phyloP scores from a whole-genome alignment of 306 rosid species.

The Cicer pinnatifidum region DNA sequence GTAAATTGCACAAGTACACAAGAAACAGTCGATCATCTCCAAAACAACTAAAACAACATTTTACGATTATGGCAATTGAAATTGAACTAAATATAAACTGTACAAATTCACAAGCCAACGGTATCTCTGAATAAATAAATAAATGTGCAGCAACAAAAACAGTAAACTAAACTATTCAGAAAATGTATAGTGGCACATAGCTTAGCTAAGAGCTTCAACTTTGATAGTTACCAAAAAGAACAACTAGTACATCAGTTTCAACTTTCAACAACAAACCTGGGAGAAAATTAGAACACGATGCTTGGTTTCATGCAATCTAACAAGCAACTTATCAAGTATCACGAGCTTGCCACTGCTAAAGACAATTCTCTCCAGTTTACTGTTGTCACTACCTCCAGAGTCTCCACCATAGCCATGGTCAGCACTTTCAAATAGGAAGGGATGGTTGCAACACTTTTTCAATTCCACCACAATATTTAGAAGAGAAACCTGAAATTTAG shows the following conservation, averaged over 20 bases:
- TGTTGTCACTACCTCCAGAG: slow-evolving; percentile 68
- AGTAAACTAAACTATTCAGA: slow-evolving; percentile 17
- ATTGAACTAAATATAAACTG: not conserved
- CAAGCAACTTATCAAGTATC: slow-evolving; percentile 94
- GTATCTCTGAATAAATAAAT: not conserved
- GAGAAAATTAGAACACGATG: slow-evolving; percentile 97
- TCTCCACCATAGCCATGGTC: slow-evolving; percentile 99
- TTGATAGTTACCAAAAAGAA: slow-evolving; percentile 28
- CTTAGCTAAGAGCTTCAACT: slow-evolving; percentile 3
- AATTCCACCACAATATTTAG: slow-evolving; percentile 96
- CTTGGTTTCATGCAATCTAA: slow-evolving; percentile 89
- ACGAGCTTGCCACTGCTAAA: slow-evolving; percentile 98
- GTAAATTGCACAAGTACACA: not conserved
- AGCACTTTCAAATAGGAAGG: slow-evolving; percentile 98
- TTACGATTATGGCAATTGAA: slow-evolving; percentile 1
- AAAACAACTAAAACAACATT: not conserved
- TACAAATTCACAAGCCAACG: not conserved
- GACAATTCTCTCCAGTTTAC: slow-evolving; percentile 87
- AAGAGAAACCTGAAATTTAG: slow-evolving; percentile 80
- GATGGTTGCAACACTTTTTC: slow-evolving; percentile 99
- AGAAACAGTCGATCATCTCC: slow-evolving; percentile 9
- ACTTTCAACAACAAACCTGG: slow-evolving; percentile 69
- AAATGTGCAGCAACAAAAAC: not conserved
- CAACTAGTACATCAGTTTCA: slow-evolving; percentile 25
- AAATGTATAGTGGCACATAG: not conserved